Evolutionary conservation across 495 filamentous ascomycete genomes (phyloP).

Genomic region (Penicillium desertorum): DNA sequence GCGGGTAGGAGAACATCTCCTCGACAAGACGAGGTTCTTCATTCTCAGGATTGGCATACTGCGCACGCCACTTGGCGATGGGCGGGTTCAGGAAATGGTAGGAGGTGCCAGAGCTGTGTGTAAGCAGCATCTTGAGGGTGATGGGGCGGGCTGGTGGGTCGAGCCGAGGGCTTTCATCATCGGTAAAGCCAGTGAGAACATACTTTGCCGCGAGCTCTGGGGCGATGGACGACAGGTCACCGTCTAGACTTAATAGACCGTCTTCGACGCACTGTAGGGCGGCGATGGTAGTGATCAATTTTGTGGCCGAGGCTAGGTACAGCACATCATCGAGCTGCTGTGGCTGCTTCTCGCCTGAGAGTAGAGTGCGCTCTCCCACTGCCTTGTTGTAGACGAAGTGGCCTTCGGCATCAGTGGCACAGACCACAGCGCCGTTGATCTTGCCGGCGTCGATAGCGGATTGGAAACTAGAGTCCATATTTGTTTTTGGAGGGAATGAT

Average conservation of each 20-base stretch:
- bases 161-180: constrained; percentile 27
- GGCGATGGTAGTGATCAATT: constrained; percentile 29
- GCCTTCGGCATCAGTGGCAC: constrained; percentile 24
- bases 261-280: constrained; percentile 51
- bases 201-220: constrained; percentile 43
- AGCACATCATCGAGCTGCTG: constrained; percentile 35
- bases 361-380: constrained; percentile 33
- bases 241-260: constrained; percentile 41
- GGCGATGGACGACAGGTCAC: constrained; percentile 36
- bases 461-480: constrained; percentile 29
- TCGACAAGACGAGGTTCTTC: constrained; percentile 15
- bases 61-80: constrained; percentile 37
- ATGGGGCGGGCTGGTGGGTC: constrained; percentile 32
- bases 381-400: constrained; percentile 32
- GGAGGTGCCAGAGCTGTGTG: constrained; percentile 48
- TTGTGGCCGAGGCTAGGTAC: constrained; percentile 30
- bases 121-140: constrained; percentile 47
- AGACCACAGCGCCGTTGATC: constrained; percentile 30
- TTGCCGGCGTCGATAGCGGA: constrained; percentile 30
- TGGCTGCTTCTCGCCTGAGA: constrained; percentile 40
- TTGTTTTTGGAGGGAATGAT: not conserved
- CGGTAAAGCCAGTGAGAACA: constrained; percentile 41
- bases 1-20: constrained; percentile 36
- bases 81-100: constrained; percentile 45
- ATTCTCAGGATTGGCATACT: constrained; percentile 23